Evolutionary conservation across 257 asterid genomes (phyloP).

Genomic region (Scutellaria baicalensis): DNA sequence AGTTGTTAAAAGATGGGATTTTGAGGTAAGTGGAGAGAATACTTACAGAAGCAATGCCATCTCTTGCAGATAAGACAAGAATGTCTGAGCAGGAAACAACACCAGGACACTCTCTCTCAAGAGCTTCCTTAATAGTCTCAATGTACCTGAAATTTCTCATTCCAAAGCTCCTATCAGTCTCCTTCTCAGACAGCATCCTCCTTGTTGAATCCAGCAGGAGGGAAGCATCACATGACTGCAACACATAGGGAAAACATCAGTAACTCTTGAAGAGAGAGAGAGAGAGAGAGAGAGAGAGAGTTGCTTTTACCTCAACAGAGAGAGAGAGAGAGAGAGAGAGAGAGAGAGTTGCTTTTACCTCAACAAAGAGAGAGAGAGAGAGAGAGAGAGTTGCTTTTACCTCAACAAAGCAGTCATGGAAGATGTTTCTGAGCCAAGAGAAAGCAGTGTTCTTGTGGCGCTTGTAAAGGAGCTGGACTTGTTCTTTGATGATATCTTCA

Average conservation of each 20-base stretch:
- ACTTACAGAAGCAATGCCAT: conserved; percentile 67
- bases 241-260: neutral
- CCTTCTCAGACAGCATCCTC: conserved; percentile 83
- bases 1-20: neutral
- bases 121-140: conserved; percentile 79
- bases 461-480: conserved; percentile 85
- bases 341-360: conserved; percentile 28
- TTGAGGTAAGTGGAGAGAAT: too few species aligned
- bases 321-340: neutral
- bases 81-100: conserved; percentile 93
- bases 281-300: neutral
- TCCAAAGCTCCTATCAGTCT: conserved; percentile 88
- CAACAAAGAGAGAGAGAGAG: neutral
- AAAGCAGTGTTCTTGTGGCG: conserved; percentile 99
- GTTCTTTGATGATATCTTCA: conserved; percentile 84
- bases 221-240: conserved; percentile 97
- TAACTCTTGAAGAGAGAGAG: neutral
- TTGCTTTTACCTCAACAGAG: conserved; percentile 39
- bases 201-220: conserved; percentile 88
- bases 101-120: conserved; percentile 95
- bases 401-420: conserved; percentile 98
- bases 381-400: conserved; percentile 13
- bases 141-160: conserved; percentile 94
- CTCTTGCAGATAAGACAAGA: conserved; percentile 89
- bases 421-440: conserved; percentile 96